These are phyloP conservation scores for Cystodermella granulosa DNA, from an alignment of 1,284 basidiomycete genomes.

Conservation along the genomic window DNA sequence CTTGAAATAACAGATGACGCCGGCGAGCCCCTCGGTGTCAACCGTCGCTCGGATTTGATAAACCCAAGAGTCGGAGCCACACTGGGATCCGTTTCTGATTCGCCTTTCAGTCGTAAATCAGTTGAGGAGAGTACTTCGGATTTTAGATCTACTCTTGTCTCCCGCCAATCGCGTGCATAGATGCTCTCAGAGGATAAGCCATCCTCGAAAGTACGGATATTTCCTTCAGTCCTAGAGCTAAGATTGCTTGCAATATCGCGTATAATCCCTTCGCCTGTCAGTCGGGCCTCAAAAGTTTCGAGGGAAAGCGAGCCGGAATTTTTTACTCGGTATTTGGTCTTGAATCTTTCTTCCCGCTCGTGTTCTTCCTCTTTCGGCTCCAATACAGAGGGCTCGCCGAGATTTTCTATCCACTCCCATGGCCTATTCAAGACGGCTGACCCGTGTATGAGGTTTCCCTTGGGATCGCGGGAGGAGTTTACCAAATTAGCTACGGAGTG, in stretches of 20 bases:
- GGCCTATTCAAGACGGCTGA: slow-evolving; percentile 63
- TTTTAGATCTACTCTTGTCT: slow-evolving; percentile 47
- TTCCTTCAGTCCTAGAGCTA: slow-evolving; percentile 41
- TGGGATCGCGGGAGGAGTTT: slow-evolving; percentile 51
- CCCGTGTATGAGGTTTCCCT: slow-evolving; percentile 47
- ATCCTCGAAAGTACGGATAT: slow-evolving; percentile 60
- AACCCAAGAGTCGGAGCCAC: too few relatives aligned
- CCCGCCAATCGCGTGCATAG: slow-evolving; percentile 71
- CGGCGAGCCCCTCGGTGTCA: slow-evolving; percentile 41
- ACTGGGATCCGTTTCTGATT: slow-evolving; percentile 33
- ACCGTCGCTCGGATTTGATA: slow-evolving; percentile 18
- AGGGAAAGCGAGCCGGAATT: slow-evolving; percentile 71
- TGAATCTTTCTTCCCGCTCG: slow-evolving; percentile 37
- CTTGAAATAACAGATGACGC: slow-evolving; percentile 48
- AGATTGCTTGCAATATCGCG: slow-evolving; percentile 20
- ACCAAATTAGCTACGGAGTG: slow-evolving; percentile 54
- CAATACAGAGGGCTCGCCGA: slow-evolving; percentile 52
- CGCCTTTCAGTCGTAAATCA: slow-evolving; percentile 23
- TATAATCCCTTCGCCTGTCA: slow-evolving; percentile 58
- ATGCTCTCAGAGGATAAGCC: slow-evolving; percentile 56
- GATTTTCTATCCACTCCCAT: slow-evolving; percentile 80
- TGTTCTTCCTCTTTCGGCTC: slow-evolving; percentile 42
- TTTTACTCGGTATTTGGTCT: slow-evolving; percentile 42
- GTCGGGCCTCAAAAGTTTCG: slow-evolving; percentile 60
- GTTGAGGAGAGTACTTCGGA: slow-evolving; percentile 17